Conservation (phyloP, 495 filamentous ascomycete genomes). For the Talaromyces stipitatus region DNA sequence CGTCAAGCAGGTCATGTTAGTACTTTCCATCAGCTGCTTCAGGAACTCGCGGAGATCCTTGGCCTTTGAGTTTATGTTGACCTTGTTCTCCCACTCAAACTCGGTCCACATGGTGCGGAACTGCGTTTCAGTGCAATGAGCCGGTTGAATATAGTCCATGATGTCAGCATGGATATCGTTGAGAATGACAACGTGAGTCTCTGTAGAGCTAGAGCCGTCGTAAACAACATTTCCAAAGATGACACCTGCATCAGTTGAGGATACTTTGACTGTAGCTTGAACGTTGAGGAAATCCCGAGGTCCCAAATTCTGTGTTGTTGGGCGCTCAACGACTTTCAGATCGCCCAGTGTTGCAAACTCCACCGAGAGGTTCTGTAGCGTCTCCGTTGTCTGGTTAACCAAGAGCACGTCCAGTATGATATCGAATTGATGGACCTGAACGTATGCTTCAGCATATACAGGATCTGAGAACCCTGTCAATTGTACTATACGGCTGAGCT, state of each 20-base stretch:
- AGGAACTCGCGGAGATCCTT: slow-evolving; percentile 90
- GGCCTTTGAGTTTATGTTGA: slow-evolving; percentile 97
- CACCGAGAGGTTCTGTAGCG: slow-evolving; percentile 91
- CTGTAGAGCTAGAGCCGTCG: slow-evolving; percentile 89
- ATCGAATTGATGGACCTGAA: slow-evolving; percentile 98
- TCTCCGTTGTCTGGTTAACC: slow-evolving; percentile 96
- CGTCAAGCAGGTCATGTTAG: slow-evolving; percentile 97
- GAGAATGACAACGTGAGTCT: slow-evolving; percentile 95
- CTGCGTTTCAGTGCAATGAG: slow-evolving; percentile 92
- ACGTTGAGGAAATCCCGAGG: slow-evolving; percentile 97
- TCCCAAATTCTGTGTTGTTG: slow-evolving; percentile 89
- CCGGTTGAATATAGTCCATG: slow-evolving; percentile 99
- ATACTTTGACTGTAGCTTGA: slow-evolving; percentile 98
- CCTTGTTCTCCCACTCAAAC: slow-evolving; percentile 99
- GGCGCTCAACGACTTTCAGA: slow-evolving; percentile 94
- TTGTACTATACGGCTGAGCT: slow-evolving; percentile 92
- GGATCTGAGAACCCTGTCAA: slow-evolving; percentile 98
- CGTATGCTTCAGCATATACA: slow-evolving; percentile 96
- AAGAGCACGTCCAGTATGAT: slow-evolving; percentile 95
- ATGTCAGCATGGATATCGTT: slow-evolving; percentile 99
- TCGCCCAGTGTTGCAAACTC: slow-evolving; percentile 98
- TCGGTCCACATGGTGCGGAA: slow-evolving; percentile 99
- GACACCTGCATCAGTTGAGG: slow-evolving; percentile 95
- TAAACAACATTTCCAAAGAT: slow-evolving; percentile 99
- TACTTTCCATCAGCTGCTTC: slow-evolving; percentile 90